Evolutionary conservation across 768 basidiomycete species (phyloP).

Genomic region (Sutorius australiensis): DNA sequence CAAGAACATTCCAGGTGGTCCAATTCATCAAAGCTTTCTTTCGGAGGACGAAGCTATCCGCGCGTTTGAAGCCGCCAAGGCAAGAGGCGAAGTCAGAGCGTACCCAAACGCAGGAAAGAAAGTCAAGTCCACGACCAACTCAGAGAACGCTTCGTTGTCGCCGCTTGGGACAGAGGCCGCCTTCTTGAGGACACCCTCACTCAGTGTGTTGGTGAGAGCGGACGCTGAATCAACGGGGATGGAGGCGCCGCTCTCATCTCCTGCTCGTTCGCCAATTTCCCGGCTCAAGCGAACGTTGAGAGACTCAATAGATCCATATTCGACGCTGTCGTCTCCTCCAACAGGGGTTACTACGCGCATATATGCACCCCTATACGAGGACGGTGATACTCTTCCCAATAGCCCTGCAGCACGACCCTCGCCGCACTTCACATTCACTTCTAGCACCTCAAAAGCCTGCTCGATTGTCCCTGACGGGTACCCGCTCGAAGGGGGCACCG

Average conservation of each 20-base stretch:
- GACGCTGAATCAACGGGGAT: neutral
- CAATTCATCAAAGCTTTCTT: constrained; percentile 41
- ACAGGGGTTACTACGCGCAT: constrained; percentile 25
- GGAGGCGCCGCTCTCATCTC: neutral
- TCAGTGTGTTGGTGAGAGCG: neutral
- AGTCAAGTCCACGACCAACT: neutral
- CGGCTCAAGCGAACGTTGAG: constrained; percentile 9
- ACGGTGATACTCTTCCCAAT: constrained; percentile 10
- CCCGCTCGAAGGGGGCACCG: neutral
- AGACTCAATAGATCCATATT: constrained; percentile 6
- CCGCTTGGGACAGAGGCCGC: constrained; percentile 14
- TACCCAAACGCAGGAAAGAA: constrained; percentile 3
- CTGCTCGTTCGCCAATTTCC: constrained; percentile 1
- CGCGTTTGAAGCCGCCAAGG: constrained; percentile 28
- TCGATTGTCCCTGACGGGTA: neutral
- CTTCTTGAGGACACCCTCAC: constrained; percentile 15
- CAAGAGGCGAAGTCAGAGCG: constrained; percentile 28
- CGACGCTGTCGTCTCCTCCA: constrained; percentile 23
- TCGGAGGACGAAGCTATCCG: constrained; percentile 40
- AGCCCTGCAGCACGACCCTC: constrained; percentile 7
- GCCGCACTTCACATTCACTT: constrained; percentile 17
- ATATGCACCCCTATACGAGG: constrained; percentile 15
- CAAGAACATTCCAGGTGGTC: constrained; percentile 39
- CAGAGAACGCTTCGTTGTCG: constrained; percentile 11
- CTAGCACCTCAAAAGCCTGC: constrained; percentile 18